Evolutionary conservation across 2,329 filamentous ascomycete species (phyloP).

Genomic region (Cordyceps javanica): DNA sequence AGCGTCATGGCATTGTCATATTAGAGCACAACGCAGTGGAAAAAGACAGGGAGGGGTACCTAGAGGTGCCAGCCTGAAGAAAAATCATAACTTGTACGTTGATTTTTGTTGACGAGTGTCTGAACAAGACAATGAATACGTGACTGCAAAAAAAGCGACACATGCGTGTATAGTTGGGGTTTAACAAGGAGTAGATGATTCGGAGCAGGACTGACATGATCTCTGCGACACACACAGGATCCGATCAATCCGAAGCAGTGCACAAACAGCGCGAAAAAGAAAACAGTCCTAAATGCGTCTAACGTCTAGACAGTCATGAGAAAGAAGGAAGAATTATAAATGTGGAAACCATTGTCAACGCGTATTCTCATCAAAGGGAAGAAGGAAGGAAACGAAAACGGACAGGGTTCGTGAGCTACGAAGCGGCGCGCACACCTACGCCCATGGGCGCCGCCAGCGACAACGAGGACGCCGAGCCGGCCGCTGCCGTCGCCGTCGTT

Average conservation of each 20-base stretch:
- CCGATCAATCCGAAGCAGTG: not conserved
- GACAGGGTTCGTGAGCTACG: not conserved
- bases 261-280: not conserved
- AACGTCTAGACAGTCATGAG: not conserved
- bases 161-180: not conserved
- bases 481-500: not conserved
- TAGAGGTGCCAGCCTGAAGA: not conserved
- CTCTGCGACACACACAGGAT: not conserved
- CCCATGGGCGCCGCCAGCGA: too few species aligned
- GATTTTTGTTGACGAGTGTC: not conserved
- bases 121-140: not conserved
- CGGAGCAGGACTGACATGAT: not conserved
- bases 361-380: not conserved
- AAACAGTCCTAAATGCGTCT: not conserved
- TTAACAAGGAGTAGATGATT: not conserved
- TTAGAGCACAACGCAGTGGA: not conserved
- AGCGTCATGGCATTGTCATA: slow-evolving; percentile 11
- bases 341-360: not conserved
- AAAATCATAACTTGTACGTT: not conserved
- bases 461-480: too few species aligned
- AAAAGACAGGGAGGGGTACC: not conserved
- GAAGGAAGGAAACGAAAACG: too few species aligned
- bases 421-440: not conserved
- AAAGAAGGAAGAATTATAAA: not conserved
- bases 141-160: not conserved